These are phyloP conservation scores for Lodderomyces orthopsilosis DNA, from an alignment of 1,139 yeast species.

Conservation along the genomic window DNA sequence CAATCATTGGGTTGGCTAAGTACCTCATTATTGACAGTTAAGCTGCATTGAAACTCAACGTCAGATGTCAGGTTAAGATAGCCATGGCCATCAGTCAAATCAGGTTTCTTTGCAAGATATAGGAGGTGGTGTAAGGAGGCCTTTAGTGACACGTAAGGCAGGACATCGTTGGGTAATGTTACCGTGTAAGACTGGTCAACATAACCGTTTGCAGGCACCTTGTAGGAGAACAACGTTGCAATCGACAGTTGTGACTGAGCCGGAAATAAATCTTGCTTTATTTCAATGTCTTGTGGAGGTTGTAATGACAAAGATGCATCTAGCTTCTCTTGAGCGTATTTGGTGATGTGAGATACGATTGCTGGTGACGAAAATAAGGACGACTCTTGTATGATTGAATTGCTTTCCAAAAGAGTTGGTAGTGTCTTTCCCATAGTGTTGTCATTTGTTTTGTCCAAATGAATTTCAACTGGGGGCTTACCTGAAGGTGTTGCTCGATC, in stretches of 20 bases:
- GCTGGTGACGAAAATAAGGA: conserved; percentile 37
- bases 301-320: conserved; percentile 14
- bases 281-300: conserved; percentile 23
- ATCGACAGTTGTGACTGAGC: conserved; percentile 24
- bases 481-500: conserved; percentile 13
- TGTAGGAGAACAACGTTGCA: conserved; percentile 43
- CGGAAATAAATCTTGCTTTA: conserved; percentile 35
- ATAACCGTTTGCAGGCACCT: conserved; percentile 44
- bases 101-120: conserved; percentile 32
- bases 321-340: conserved; percentile 25
- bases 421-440: conserved; percentile 32
- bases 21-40: conserved; percentile 50
- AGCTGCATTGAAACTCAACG: conserved; percentile 44
- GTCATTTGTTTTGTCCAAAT: conserved; percentile 15
- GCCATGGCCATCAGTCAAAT: conserved; percentile 33
- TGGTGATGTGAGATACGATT: conserved; percentile 23
- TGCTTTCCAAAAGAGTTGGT: conserved; percentile 23
- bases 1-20: conserved; percentile 39
- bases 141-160: conserved; percentile 44
- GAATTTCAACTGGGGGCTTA: conserved; percentile 11
- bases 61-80: conserved; percentile 24
- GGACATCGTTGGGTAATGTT: conserved; percentile 42
- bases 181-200: conserved; percentile 42
- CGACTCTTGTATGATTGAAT: conserved; percentile 37
- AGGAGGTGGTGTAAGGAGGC: conserved; percentile 44